Conservation (phyloP, 2,329 filamentous ascomycete species). For the Teratosphaeria epicoccoides region DNA sequence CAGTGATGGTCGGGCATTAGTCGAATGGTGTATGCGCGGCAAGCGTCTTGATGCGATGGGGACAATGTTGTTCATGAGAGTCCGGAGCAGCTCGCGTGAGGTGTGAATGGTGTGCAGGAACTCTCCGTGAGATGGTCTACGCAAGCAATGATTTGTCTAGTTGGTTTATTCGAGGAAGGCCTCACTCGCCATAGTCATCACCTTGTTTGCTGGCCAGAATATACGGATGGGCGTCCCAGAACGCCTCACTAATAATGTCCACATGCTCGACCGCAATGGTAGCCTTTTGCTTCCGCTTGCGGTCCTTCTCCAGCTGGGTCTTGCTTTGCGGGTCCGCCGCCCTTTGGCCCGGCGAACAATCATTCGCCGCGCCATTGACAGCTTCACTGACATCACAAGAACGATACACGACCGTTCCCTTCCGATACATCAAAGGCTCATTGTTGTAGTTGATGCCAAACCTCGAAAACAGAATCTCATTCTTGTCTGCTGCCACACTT, state of each 20-base stretch:
- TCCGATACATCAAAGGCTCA: constrained; percentile 82
- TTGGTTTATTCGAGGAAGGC: neutral
- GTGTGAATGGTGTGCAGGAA: too few relatives aligned
- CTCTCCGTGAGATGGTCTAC: too few relatives aligned
- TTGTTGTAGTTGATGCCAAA: constrained; percentile 98
- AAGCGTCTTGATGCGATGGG: too few relatives aligned
- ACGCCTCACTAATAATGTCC: constrained; percentile 91
- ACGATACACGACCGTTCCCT: constrained; percentile 81
- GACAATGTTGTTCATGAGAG: too few relatives aligned
- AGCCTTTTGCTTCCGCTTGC: constrained; percentile 70
- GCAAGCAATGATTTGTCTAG: too few relatives aligned
- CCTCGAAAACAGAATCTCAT: constrained; percentile 82
- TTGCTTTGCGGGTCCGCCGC: constrained; percentile 33
- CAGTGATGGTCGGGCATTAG: too few relatives aligned
- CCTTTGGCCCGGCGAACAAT: constrained; percentile 1
- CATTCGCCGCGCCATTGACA: neutral
- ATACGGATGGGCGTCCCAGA: constrained; percentile 85
- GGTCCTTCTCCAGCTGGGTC: constrained; percentile 73
- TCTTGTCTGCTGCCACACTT: constrained; percentile 77
- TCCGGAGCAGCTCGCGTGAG: too few relatives aligned
- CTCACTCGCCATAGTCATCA: constrained; percentile 6
- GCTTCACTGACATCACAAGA: constrained; percentile 25
- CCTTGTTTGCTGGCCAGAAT: constrained; percentile 30
- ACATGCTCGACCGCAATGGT: constrained; percentile 72
- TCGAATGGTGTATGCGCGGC: too few relatives aligned